phyloP scores from a whole-genome alignment of 345 rosid genomes.

The Citrus trifoliata region DNA sequence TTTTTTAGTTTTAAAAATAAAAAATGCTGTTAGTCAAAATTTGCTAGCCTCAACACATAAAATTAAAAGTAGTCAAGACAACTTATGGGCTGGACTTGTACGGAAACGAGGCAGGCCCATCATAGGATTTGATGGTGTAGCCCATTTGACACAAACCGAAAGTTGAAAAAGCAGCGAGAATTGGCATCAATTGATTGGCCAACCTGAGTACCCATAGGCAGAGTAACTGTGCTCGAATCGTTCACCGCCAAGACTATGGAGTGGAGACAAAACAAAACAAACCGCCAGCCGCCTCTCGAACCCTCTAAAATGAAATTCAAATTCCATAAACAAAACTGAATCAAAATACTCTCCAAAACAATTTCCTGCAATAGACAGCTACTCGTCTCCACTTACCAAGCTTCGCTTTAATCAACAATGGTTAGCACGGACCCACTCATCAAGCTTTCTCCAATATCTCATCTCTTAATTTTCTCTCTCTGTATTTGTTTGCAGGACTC shows the following conservation, averaged over 20 bases:
- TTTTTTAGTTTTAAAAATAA: too few relatives aligned
- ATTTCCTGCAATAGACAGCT: too few relatives aligned
- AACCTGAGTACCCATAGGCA: too few relatives aligned
- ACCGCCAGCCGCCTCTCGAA: not conserved
- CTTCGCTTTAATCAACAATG: conserved; percentile 11
- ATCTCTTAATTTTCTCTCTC: not conserved
- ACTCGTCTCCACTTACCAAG: not conserved
- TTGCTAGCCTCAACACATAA: too few relatives aligned
- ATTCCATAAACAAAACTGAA: not conserved
- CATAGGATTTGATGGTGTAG: not conserved
- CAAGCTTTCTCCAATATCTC: not conserved
- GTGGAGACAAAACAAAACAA: not conserved
- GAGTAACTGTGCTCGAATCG: too few relatives aligned
- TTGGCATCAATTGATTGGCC: not conserved
- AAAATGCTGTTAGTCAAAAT: too few relatives aligned
- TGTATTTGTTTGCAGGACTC: conserved; percentile 20
- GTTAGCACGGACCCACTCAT: not conserved
- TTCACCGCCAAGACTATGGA: not conserved
- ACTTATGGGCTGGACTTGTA: not conserved
- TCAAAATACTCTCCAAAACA: not conserved
- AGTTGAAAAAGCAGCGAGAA: too few relatives aligned
- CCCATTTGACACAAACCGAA: not conserved
- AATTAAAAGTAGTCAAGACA: too few relatives aligned
- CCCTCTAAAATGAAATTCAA: not conserved
- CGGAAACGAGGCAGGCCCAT: not conserved